Base-by-base conservation (phyloP, 352 stramenopile genomes). In the Thalassiosira livingstoniorum region DNA sequence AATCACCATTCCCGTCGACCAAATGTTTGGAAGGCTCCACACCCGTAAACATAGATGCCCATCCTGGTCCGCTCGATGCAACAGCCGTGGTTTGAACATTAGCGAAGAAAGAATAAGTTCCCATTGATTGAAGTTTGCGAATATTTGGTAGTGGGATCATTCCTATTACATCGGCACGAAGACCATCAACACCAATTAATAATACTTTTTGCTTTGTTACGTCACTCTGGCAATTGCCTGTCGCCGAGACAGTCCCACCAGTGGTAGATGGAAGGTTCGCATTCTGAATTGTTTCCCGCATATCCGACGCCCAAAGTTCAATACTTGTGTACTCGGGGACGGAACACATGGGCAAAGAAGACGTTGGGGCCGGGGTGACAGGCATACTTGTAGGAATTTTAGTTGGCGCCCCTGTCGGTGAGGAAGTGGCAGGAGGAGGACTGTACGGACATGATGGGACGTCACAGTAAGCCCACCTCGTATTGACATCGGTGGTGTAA, bases 1-100 rank as follows among this genome's bases (percentile, higher is more conserved):
- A 68, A 76, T 76, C 67, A 47, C 57, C 35, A 68, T 76, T 76
- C 4, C 57, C 53, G 42, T 39, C 31, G 51, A 76, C 53, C 29
- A 7, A 0, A 47, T 76, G 67, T 29, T 57, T 68, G 2, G 34
- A 45, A 25, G 67, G 53, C 53, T 68, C 35, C 10, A 68, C 45
- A 58, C 67, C 67, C 7, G 67, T 76, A 23, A 76, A 60, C 37
- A 76, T 68, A 15, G 35, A 60, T 5, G 53, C 31, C 67, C 67
- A 76, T 42, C 67, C 67, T 32, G 67, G 67, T 27, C 67, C 67
- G 27, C 51, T 68, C 35, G 54, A 27, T 34, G 67, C 57, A 10
- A 5, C 21, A 29, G 34, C 54, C 18, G 53, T 65, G 34, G 51
- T 34, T 67, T 76, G 54, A 29, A 68, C 57, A 27, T 68, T 25